These are phyloP conservation scores for Nakazawaea peltata DNA, from an alignment of 805 yeast species.

Conservation along the genomic window DNA sequence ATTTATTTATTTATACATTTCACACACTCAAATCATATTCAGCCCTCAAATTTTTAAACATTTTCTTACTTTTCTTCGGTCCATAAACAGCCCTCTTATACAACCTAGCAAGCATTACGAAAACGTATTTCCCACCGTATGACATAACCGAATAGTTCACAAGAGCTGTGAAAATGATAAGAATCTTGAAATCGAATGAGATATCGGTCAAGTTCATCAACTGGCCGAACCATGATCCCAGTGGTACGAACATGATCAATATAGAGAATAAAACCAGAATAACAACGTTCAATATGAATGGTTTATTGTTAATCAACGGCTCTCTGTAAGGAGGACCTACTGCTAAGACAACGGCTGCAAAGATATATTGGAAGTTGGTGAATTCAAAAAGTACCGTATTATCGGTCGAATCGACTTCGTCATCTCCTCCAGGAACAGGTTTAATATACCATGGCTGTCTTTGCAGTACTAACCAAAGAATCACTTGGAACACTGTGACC, in stretches of 20 bases:
- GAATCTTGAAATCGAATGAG: constrained; percentile 37
- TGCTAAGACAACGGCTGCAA: constrained; percentile 76
- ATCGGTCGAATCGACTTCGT: constrained; percentile 79
- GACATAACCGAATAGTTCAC: constrained; percentile 42
- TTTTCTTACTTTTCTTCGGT: constrained; percentile 20
- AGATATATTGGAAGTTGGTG: constrained; percentile 83
- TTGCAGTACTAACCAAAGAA: constrained; percentile 56
- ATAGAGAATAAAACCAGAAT: constrained; percentile 42
- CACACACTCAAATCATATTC: constrained; percentile 15
- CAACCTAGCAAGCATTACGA: constrained; percentile 28
- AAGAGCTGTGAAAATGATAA: constrained; percentile 38
- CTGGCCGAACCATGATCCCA: constrained; percentile 47
- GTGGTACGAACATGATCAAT: constrained; percentile 44
- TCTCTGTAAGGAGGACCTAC: constrained; percentile 93
- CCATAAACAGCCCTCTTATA: constrained; percentile 28
- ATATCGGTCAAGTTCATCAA: constrained; percentile 72
- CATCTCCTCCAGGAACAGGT: constrained; percentile 77
- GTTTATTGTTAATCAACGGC: constrained; percentile 55
- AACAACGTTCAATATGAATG: constrained; percentile 59
- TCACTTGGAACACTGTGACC: constrained; percentile 55
- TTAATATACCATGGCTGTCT: constrained; percentile 65
- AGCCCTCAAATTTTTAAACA: constrained; percentile 28
- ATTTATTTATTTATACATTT: neutral
- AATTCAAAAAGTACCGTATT: constrained; percentile 78
- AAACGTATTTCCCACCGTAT: constrained; percentile 36